Conservation (phyloP, 306 rosid species). For the Oemleria cerasiformis region DNA sequence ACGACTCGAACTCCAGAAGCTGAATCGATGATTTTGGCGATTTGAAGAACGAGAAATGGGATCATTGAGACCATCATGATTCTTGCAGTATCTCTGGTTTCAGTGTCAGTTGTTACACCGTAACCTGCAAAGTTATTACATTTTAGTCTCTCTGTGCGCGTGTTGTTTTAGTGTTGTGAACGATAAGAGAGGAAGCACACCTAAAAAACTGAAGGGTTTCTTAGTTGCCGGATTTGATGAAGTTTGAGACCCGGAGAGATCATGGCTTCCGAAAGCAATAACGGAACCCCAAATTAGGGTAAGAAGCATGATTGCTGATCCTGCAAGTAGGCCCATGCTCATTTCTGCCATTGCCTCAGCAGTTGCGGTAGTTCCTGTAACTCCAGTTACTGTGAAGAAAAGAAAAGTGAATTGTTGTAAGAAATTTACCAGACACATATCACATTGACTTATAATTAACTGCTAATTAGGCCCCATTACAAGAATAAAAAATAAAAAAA, state of each 20-base stretch:
- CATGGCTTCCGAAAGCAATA: conserved; percentile 34
- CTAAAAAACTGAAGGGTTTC: conserved; percentile 24
- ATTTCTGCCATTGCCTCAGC: conserved; percentile 17
- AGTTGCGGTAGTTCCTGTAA: conserved; percentile 22
- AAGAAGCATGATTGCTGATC: conserved; percentile 35
- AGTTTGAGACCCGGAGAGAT: conserved; percentile 23
- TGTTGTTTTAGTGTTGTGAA: background rate
- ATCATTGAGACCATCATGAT: conserved; percentile 30
- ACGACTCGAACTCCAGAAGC: conserved; percentile 16
- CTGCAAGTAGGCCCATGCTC: conserved; percentile 33
- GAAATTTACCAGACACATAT: background rate
- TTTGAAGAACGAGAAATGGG: conserved; percentile 38
- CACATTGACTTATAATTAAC: background rate
- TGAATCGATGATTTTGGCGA: conserved; percentile 26
- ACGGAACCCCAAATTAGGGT: conserved; percentile 36
- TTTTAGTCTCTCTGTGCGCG: background rate
- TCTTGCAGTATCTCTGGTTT: conserved; percentile 29
- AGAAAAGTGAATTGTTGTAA: background rate
- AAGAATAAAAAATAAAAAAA: too few relatives aligned
- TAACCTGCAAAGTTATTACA: conserved; percentile 18
- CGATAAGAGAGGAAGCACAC: conserved; percentile 13
- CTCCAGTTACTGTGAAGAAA: conserved; percentile 25
- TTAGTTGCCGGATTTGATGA: conserved; percentile 8
- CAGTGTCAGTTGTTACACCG: conserved; percentile 32
- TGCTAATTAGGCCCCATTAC: background rate